These are phyloP conservation scores for Jatropha multifida DNA, from an alignment of 441 rosid species.

Conservation along the genomic window DNA sequence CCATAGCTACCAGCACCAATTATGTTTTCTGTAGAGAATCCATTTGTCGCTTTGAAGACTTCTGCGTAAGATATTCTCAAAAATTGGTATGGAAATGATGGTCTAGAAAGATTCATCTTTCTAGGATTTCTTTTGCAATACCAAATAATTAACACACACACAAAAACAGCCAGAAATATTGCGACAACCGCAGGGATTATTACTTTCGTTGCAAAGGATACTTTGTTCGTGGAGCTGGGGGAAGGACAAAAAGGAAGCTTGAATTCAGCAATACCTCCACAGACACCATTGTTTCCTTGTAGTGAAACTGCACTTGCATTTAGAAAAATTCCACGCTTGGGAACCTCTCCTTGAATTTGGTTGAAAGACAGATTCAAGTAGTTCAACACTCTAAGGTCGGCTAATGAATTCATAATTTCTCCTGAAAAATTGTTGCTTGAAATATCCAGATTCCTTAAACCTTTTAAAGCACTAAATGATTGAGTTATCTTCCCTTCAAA, in stretches of 20 bases:
- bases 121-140: neutral
- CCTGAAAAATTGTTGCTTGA: constrained; percentile 8
- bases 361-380: neutral
- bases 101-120: neutral
- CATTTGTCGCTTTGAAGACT: too few relatives aligned
- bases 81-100: too few relatives aligned
- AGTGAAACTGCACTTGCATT: neutral
- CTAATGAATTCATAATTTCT: neutral
- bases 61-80: too few relatives aligned
- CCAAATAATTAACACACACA: neutral
- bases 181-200: neutral
- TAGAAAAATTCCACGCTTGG: neutral
- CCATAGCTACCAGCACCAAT: too few relatives aligned
- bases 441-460: neutral
- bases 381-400: neutral
- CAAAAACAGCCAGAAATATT: neutral
- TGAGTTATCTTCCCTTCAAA: neutral
- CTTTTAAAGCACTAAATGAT: neutral
- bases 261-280: neutral
- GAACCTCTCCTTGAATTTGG: neutral
- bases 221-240: neutral
- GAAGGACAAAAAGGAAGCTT: neutral
- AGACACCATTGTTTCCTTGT: neutral
- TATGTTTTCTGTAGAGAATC: too few relatives aligned
- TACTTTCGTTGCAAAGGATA: neutral